These are phyloP conservation scores for Asclepias syriaca DNA, from an alignment of 257 asterid species.

Conservation along the genomic window DNA sequence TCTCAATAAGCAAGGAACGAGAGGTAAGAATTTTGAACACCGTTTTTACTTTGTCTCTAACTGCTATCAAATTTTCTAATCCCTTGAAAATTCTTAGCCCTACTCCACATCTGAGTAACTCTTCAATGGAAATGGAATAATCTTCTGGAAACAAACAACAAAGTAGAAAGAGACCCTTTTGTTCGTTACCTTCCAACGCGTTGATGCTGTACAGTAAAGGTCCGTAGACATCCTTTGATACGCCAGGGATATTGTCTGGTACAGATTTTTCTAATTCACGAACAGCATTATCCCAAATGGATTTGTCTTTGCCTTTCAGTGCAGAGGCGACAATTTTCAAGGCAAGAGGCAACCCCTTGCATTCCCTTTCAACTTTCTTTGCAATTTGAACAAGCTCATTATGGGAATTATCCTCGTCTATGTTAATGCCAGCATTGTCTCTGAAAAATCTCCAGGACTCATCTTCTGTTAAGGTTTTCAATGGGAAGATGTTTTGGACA, in stretches of 20 bases:
- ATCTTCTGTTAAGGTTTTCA: no score
- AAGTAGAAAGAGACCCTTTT: conserved; percentile 17
- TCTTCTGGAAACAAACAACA: conserved; percentile 27
- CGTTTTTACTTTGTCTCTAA: conserved; percentile 7
- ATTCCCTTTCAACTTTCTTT: conserved; percentile 6
- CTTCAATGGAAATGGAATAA: conserved; percentile 12
- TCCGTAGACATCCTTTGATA: conserved; percentile 8
- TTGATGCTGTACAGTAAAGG: conserved; percentile 19
- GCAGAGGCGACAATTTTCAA: conserved; percentile 20
- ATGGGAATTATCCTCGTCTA: not conserved
- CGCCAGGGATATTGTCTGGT: not conserved
- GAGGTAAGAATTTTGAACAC: not conserved
- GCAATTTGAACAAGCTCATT: not conserved
- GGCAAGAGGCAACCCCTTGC: conserved; percentile 28
- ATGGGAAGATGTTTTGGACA: no score
- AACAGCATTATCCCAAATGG: conserved; percentile 16
- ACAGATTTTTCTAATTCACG: not conserved
- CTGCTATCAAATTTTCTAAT: not conserved
- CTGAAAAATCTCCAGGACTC: no score
- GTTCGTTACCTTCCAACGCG: conserved; percentile 14
- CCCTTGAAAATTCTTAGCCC: conserved; percentile 11
- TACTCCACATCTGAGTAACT: conserved; percentile 10
- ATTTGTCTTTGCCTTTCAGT: not conserved
- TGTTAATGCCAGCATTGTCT: no score
- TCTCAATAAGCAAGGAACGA: conserved; percentile 15